A percentile compares a stretch with the other conserved stretches of the same genome.
Conservation (phyloP, 345 rosid genomes). For the Acer saccharum region DNA sequence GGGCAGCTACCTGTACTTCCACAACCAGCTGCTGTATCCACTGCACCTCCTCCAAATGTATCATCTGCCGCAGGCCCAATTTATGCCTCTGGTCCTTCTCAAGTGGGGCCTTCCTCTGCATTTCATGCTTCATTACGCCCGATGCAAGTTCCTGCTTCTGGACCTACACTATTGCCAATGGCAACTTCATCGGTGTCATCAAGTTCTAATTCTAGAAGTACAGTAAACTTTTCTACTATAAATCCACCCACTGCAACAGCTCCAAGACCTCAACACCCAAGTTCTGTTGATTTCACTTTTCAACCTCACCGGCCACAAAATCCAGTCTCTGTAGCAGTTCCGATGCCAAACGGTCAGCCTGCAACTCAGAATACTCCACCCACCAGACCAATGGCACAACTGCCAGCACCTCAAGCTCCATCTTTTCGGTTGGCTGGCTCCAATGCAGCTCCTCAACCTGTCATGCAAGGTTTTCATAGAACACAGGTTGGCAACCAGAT, state of each 20-base stretch:
- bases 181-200: conserved; percentile 26
- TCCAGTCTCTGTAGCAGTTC: conserved; percentile 36
- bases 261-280: conserved; percentile 43
- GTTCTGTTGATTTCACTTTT: conserved; percentile 62
- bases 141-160: conserved; percentile 26
- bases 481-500: conserved; percentile 51
- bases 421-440: conserved; percentile 32
- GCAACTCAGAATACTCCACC: conserved; percentile 26
- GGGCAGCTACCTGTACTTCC: conserved; percentile 39
- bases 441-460: conserved; percentile 44
- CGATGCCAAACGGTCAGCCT: conserved; percentile 45
- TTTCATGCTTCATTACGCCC: conserved; percentile 25
- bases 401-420: conserved; percentile 38
- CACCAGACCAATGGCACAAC: conserved; percentile 36
- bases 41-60: conserved; percentile 20
- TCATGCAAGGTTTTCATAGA: conserved; percentile 44
- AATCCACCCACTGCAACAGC: conserved; percentile 34
- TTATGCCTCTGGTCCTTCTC: conserved; percentile 35
- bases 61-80: conserved; percentile 26
- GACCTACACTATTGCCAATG: conserved; percentile 22
- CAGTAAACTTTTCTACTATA: conserved; percentile 39
- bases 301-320: conserved; percentile 46
- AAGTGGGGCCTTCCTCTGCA: conserved; percentile 22
- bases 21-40: conserved; percentile 39
- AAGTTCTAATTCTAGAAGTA: conserved; percentile 33